phyloP scores from a whole-genome alignment of 2,329 filamentous ascomycete species.

The Rhynchosporium agropyri region DNA sequence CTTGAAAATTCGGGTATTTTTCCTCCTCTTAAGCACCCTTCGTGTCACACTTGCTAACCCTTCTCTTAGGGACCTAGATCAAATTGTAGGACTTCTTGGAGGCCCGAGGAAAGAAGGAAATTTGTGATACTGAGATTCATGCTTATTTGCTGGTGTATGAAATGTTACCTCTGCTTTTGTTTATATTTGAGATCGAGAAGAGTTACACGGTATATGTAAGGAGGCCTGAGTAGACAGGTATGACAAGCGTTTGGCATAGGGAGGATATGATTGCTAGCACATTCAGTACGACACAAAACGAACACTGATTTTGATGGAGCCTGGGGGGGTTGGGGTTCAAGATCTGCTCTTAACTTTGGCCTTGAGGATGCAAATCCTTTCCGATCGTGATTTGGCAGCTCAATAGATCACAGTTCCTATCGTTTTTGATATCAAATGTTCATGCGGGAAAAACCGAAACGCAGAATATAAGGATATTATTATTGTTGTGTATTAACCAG shows the following conservation, averaged over 20 bases:
- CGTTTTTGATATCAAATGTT: neutral
- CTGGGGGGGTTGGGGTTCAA: too few species aligned
- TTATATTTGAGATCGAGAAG: neutral
- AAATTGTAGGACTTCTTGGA: constrained; percentile 36
- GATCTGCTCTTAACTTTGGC: neutral
- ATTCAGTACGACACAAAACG: too few species aligned
- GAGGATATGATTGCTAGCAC: neutral
- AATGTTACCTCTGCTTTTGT: neutral
- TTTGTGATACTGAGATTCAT: constrained; percentile 42
- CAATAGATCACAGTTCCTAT: neutral
- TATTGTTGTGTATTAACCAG: neutral
- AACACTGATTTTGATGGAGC: too few species aligned
- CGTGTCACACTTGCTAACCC: too few species aligned
- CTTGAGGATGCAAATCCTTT: neutral
- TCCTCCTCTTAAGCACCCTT: too few species aligned
- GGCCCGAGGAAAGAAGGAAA: constrained; percentile 42
- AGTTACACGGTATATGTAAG: constrained; percentile 5
- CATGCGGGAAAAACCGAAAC: neutral
- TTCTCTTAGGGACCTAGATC: too few species aligned
- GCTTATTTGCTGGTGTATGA: constrained; percentile 32
- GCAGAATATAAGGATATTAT: neutral
- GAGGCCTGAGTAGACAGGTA: neutral
- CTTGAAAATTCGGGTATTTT: neutral
- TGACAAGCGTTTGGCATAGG: neutral
- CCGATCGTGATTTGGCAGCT: too few species aligned